Percentiles rank a stretch among this genome's conserved stretches.
Conservation (phyloP, 202 grass and related monocot species). For the Hordeum pubiflorum region DNA sequence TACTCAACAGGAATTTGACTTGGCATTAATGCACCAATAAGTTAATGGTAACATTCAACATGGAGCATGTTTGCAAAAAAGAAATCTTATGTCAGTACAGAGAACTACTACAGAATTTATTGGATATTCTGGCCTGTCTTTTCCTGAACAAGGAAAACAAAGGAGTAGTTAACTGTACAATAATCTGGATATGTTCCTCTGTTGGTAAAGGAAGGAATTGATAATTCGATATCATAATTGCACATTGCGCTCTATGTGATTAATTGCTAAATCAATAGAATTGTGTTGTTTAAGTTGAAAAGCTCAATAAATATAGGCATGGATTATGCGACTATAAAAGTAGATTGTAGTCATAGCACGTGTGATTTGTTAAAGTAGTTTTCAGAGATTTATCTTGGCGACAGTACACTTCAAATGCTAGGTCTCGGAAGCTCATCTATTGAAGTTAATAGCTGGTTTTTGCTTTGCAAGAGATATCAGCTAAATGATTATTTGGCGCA, state of each 20-base stretch:
- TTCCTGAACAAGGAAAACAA: not conserved
- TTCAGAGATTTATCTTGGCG: not conserved
- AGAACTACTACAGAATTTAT: not conserved
- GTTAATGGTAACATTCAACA: not conserved
- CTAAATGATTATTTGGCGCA: constrained; percentile 9
- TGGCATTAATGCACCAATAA: not conserved
- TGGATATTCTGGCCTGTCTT: not conserved
- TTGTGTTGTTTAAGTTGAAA: not conserved
- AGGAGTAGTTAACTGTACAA: not conserved
- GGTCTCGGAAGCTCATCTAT: not conserved
- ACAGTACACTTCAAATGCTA: constrained; percentile 3
- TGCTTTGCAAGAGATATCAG: constrained; percentile 7
- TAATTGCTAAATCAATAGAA: not conserved
- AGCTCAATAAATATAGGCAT: not conserved
- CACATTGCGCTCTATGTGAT: not conserved
- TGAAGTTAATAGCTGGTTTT: not conserved
- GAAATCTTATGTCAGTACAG: not conserved
- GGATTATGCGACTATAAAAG: not conserved
- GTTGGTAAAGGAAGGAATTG: not conserved
- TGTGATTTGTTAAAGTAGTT: not conserved
- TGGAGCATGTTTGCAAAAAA: constrained; percentile 12
- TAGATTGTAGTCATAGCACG: not conserved
- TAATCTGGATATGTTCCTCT: not conserved
- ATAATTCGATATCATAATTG: not conserved
- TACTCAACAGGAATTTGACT: not conserved